Conservation (phyloP, 2,329 filamentous ascomycete species). For the Cryphonectria parasitica region DNA sequence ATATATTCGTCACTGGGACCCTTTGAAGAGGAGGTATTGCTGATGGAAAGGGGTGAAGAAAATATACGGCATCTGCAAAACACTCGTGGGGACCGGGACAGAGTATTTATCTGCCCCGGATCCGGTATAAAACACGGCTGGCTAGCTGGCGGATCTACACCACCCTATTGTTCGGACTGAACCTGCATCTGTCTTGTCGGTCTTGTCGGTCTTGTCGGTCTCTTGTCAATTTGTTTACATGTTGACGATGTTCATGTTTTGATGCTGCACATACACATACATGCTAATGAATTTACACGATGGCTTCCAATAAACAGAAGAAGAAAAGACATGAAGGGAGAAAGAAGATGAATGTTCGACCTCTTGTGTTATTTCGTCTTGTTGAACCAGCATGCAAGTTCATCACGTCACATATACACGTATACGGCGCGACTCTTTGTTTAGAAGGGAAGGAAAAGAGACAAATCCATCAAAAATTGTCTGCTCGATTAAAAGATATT, state of each 20-base stretch:
- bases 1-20: background rate
- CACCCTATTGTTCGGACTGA: background rate
- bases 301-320: no score
- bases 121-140: background rate
- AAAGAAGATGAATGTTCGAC: no score
- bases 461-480: background rate
- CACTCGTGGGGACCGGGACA: background rate
- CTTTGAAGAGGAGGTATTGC: background rate
- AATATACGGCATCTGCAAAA: no score
- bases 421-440: background rate
- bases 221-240: background rate
- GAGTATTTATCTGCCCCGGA: background rate
- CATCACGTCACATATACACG: background rate
- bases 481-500: background rate
- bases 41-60: background rate
- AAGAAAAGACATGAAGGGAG: no score
- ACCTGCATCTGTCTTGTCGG: no score
- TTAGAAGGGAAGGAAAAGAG: background rate
- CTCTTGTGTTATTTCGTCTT: background rate
- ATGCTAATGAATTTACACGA: background rate
- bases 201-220: no score
- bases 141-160: background rate
- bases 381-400: background rate
- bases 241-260: slow-evolving; percentile 1
- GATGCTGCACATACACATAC: background rate